Conservation (phyloP, 2,329 filamentous ascomycete species). For the Fusarium multiceps region DNA sequence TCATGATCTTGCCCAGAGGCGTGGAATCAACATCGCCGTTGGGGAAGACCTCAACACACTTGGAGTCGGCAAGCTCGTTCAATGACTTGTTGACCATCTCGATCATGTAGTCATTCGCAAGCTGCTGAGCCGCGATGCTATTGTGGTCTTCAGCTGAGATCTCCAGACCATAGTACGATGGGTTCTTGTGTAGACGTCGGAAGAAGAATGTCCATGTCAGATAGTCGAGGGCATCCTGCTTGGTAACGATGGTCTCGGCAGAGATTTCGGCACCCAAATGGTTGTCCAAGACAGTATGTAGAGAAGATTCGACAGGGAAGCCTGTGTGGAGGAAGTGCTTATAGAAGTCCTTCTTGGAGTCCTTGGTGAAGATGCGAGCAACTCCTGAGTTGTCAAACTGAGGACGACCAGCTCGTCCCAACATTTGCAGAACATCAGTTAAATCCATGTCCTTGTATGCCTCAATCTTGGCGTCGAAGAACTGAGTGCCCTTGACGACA, state of each 20-base stretch:
- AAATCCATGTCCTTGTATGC: conserved; percentile 99
- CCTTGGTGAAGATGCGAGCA: conserved; percentile 96
- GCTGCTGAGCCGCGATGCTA: conserved; percentile 82
- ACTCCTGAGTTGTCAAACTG: conserved; percentile 98
- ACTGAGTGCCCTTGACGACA: conserved; percentile 97
- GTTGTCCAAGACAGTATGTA: conserved; percentile 97
- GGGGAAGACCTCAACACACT: conserved; percentile 83
- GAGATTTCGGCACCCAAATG: conserved; percentile 96
- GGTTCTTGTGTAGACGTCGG: conserved; percentile 95
- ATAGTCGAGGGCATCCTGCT: conserved; percentile 97
- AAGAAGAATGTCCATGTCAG: conserved; percentile 99
- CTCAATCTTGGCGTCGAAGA: conserved; percentile 97
- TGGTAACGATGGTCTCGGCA: conserved; percentile 89
- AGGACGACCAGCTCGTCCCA: conserved; percentile 92
- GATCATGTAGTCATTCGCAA: conserved; percentile 95
- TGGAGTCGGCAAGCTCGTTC: conserved; percentile 81
- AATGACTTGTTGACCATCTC: conserved; percentile 90
- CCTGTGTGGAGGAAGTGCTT: conserved; percentile 99
- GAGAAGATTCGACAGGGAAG: conserved; percentile 94
- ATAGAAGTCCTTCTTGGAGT: conserved; percentile 98
- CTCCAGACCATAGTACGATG: conserved; percentile 95
- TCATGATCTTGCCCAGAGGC: conserved; percentile 97
- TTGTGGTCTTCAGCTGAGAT: conserved; percentile 94
- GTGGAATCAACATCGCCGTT: conserved; percentile 93
- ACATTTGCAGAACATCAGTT: conserved; percentile 97